Evolutionary conservation across 164 flowering plant species (phyloP), one percentile per base, ranked within the genome.

Genomic region (Magnolia kwangsiensis): DNA sequence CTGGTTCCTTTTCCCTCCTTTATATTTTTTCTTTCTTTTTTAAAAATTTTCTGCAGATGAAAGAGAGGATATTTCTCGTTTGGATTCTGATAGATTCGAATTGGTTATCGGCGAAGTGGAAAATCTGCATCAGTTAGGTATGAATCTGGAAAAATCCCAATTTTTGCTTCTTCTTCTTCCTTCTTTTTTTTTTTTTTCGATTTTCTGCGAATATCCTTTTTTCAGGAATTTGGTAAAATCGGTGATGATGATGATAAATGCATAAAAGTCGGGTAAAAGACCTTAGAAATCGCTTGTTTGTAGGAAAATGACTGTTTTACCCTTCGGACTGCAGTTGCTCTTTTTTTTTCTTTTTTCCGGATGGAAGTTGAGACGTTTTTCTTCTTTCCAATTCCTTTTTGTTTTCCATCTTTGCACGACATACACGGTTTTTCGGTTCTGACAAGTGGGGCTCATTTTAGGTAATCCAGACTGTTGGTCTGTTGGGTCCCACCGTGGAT

Each of bases 71-170:
- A 67, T 91, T 5, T 78, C 86, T 2, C 82, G 75, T 7, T 55
- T 55, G 61, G 91, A 87, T 75, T 86, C 92, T 23, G 82, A 87
- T n/a, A 88, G 83, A 74, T 93, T 95, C 74, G 77, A 61, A 8
- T 63, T 82, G 7, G 79, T 95, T 1, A 78, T 94, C 59, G 73
- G 50, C 8, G 84, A 91, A 85, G 92, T 92, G 3, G 95, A 94
- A 24, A 81, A 63, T 68, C 78, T 94, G 85, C 93, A 92, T 80
- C 78, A 83, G 50, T 76, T 72, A 59, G 98, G 97, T 94, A 85
- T 31, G 27, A 4, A 6, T 14, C 24, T 64, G 21, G 67, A 16
- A 11, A 72, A 9, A 21, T 71, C 45, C 73, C 21, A 50, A 71
- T 14, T 50, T 18, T 18, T 20, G 18, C 14, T 10, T 55, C 45